Percentiles rank a stretch among this genome's conserved stretches.
phyloP scores from a whole-genome alignment of 108 stramenopile species.

The Schizochytrium sp. region DNA sequence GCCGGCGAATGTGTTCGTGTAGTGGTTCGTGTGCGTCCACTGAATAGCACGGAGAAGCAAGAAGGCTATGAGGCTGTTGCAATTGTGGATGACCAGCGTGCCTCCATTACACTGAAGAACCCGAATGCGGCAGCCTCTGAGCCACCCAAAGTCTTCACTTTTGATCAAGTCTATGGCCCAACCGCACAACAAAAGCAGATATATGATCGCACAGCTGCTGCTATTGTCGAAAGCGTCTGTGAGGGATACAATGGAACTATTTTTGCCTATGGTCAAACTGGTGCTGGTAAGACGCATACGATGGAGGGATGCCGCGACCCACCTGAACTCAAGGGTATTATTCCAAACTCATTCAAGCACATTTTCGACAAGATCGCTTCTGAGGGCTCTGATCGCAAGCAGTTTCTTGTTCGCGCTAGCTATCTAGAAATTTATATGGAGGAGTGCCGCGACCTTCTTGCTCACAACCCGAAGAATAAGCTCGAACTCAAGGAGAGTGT shows the following conservation, averaged over 20 bases:
- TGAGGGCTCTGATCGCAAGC: constrained; percentile 70
- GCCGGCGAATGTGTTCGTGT: constrained; percentile 86
- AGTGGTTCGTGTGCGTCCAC: constrained; percentile 92
- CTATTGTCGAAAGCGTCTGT: constrained; percentile 90
- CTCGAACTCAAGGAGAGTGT: constrained; percentile 83
- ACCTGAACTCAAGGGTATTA: constrained; percentile 86
- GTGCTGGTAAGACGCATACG: constrained; percentile 89
- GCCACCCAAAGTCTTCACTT: constrained; percentile 87
- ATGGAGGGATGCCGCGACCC: constrained; percentile 90
- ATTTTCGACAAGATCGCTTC: constrained; percentile 83
- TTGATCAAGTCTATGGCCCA: constrained; percentile 92
- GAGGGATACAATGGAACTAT: constrained; percentile 97
- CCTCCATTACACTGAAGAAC: constrained; percentile 80
- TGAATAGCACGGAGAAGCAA: constrained; percentile 90
- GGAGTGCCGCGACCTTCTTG: constrained; percentile 93
- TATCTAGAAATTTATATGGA: constrained; percentile 99
- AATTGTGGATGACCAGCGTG: constrained; percentile 79
- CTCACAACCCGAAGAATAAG: constrained; percentile 77
- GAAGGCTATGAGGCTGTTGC: constrained; percentile 84
- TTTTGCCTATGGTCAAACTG: constrained; percentile 98
- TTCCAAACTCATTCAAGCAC: constrained; percentile 93
- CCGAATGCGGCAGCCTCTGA: constrained; percentile 79
- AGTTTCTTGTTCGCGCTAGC: constrained; percentile 90
- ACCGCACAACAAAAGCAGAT: constrained; percentile 85
- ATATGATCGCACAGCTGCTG: constrained; percentile 89